Percentiles rank a stretch among this genome's conserved stretches.
Evolutionary conservation across 805 yeast genomes (phyloP).

Genomic region (Teunomyces kruisii): DNA sequence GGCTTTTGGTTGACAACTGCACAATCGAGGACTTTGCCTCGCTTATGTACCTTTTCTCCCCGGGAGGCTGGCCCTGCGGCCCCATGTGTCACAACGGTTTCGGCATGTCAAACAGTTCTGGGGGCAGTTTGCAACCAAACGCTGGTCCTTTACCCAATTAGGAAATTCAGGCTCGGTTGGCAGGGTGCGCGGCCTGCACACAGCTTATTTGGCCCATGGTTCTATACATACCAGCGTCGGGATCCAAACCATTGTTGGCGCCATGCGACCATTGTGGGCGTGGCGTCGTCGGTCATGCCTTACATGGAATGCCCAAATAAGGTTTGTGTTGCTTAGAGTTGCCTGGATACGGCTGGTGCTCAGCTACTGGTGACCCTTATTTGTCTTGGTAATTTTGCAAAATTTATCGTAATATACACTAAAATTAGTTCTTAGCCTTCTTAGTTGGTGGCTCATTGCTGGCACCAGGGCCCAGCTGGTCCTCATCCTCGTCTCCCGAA

Average conservation of each 20-base stretch:
- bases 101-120: not conserved
- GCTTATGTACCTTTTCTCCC: not conserved
- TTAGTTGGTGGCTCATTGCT: constrained; percentile 14
- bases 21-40: not conserved
- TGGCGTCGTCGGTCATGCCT: no score
- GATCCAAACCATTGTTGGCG: no score
- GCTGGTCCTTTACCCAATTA: constrained; percentile 3
- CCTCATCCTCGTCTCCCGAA: constrained; percentile 18
- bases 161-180: constrained; percentile 1
- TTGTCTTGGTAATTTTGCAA: not conserved
- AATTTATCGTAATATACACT: constrained; percentile 3
- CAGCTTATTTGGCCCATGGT: no score
- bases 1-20: not conserved
- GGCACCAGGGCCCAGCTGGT: not conserved
- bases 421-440: constrained; percentile 14
- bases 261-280: no score
- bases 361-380: not conserved
- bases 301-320: no score
- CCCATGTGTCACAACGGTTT: not conserved
- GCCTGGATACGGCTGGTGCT: not conserved
- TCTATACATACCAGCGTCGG: no score
- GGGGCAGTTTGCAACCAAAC: not conserved
- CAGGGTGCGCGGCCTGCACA: no score
- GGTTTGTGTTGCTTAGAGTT: not conserved
- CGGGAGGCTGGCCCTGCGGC: not conserved